Conservation (phyloP, 164 flowering plant species). For the Piper betle region DNA sequence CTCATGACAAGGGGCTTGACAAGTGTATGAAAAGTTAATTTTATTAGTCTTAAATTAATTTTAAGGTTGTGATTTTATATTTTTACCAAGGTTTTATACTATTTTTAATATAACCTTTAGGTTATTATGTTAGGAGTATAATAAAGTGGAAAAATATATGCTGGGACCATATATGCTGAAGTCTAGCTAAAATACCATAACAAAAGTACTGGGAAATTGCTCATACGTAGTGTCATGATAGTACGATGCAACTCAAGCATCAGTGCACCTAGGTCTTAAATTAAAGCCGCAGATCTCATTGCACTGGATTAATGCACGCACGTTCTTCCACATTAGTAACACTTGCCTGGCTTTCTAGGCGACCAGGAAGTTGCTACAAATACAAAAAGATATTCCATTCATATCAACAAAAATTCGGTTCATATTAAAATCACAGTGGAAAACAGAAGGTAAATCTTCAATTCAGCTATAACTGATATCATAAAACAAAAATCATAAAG, state of each 20-base stretch:
- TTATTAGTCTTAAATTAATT: too few relatives aligned
- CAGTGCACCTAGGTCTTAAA: slow-evolving; percentile 68
- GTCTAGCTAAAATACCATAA: background rate
- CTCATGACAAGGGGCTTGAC: too few relatives aligned
- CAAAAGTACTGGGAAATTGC: slow-evolving; percentile 47
- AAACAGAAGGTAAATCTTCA: too few relatives aligned
- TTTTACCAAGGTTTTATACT: too few relatives aligned
- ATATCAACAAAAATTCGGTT: background rate
- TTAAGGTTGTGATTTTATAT: too few relatives aligned
- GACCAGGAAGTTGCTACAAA: slow-evolving; percentile 59
- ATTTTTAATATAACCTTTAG: too few relatives aligned
- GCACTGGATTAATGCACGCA: slow-evolving; percentile 33
- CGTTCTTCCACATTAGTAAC: slow-evolving; percentile 39
- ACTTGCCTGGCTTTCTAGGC: slow-evolving; percentile 41
- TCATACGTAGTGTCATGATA: slow-evolving; percentile 67
- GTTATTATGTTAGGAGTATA: too few relatives aligned
- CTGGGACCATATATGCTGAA: background rate
- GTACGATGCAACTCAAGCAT: slow-evolving; percentile 92
- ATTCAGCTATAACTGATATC: too few relatives aligned
- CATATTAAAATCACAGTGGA: too few relatives aligned
- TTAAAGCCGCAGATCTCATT: slow-evolving; percentile 40
- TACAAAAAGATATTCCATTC: background rate
- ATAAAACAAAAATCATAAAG: too few relatives aligned
- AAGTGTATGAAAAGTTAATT: too few relatives aligned
- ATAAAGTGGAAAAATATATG: too few relatives aligned